Evolutionary conservation across 225 moss, liverwort and hornwort species (phyloP).

Genomic region (Marchantia paleacea): DNA sequence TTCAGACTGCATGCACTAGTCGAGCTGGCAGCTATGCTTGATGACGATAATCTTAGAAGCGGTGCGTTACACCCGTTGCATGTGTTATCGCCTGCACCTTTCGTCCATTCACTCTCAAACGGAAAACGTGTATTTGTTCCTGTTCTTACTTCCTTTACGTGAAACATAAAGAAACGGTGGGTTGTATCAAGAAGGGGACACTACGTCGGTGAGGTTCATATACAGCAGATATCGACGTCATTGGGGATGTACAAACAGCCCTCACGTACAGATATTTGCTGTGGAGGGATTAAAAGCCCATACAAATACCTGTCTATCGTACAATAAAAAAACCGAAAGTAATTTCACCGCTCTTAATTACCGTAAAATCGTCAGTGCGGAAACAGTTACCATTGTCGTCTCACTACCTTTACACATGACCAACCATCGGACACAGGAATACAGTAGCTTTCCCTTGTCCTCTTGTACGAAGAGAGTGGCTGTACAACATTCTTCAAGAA

Average conservation of each 20-base stretch:
- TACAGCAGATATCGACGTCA: not conserved
- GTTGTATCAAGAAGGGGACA: not conserved
- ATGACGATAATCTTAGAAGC: not conserved
- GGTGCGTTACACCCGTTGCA: not conserved
- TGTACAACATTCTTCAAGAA: not conserved
- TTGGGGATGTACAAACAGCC: not conserved
- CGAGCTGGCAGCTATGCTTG: not conserved
- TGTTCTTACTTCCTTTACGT: not conserved
- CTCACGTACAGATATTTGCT: not conserved
- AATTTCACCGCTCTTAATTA: no score
- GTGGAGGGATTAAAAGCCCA: no score
- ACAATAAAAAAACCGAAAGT: no score
- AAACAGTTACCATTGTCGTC: no score
- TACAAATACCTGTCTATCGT: no score
- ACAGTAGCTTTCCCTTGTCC: not conserved
- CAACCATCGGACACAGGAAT: not conserved
- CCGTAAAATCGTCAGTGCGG: no score
- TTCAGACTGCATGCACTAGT: not conserved
- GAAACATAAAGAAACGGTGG: not conserved
- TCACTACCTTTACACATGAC: no score
- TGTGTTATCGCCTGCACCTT: no score
- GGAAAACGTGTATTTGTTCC: not conserved
- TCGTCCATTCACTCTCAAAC: not conserved
- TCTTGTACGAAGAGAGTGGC: not conserved
- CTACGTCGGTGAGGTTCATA: not conserved